Conservation (phyloP, 805 yeast species). For the Allodekkera sacchari region DNA sequence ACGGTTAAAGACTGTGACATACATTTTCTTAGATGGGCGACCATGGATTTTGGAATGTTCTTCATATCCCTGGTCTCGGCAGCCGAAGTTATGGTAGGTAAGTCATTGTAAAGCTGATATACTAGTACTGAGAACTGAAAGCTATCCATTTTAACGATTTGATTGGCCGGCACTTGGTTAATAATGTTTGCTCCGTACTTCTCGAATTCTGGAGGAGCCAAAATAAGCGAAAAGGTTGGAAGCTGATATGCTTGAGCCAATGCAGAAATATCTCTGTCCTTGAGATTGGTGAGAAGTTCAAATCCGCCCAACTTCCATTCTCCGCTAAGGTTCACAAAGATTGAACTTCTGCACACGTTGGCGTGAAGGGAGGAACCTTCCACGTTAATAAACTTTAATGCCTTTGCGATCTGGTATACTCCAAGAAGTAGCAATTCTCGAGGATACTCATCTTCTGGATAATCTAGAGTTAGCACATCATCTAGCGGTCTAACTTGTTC, state of each 20-base stretch:
- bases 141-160: conserved; percentile 49
- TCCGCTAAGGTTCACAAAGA: conserved; percentile 61
- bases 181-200: conserved; percentile 35
- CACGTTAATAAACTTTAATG: conserved; percentile 48
- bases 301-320: conserved; percentile 84
- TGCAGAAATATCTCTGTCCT: conserved; percentile 32
- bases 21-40: conserved; percentile 32
- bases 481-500: conserved; percentile 56
- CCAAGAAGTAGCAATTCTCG: conserved; percentile 42
- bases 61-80: conserved; percentile 7
- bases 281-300: conserved; percentile 50
- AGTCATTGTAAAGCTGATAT: conserved; percentile 32
- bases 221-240: conserved; percentile 13
- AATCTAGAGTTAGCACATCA: conserved; percentile 24
- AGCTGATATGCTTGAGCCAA: conserved; percentile 18
- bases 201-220: conserved; percentile 45
- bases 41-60: conserved; percentile 30
- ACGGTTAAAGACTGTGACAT: conserved; percentile 28
- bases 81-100: conserved; percentile 6
- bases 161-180: conserved; percentile 14
- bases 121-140: conserved; percentile 54
- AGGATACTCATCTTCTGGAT: conserved; percentile 17
- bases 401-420: conserved; percentile 42
- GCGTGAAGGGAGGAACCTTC: conserved; percentile 60
- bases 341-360: conserved; percentile 43